These are phyloP conservation scores for Vitis rotundifolia DNA, from an alignment of 164 flowering plant species.

Conservation along the genomic window DNA sequence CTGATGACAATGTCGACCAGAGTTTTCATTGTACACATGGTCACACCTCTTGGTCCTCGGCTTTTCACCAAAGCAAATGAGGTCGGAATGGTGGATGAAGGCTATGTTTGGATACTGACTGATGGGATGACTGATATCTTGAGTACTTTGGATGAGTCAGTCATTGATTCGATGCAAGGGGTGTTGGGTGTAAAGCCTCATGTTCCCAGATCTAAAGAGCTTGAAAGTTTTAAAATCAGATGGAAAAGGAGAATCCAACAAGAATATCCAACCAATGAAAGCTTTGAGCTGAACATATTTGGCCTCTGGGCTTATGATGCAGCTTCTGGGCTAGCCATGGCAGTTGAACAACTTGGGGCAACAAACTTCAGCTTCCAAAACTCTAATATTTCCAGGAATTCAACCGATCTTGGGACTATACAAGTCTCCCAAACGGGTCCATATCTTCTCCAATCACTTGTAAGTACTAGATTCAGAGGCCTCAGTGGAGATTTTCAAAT, in stretches of 20 bases:
- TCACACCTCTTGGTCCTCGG: background rate
- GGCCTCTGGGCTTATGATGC: conserved; percentile 32
- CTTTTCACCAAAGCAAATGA: background rate
- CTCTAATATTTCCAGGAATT: background rate
- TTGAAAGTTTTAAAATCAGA: background rate
- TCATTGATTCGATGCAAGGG: background rate
- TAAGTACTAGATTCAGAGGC: conserved; percentile 9
- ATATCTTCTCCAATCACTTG: conserved; percentile 5
- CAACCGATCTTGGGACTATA: conserved; percentile 10
- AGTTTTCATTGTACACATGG: conserved; percentile 5
- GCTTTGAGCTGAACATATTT: conserved; percentile 2
- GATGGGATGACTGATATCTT: background rate
- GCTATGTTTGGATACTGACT: conserved; percentile 5
- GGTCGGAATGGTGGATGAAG: conserved; percentile 6
- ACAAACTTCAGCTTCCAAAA: background rate
- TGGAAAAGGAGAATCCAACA: background rate
- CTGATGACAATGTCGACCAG: too few relatives aligned
- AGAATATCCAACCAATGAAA: background rate
- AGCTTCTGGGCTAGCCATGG: conserved; percentile 22
- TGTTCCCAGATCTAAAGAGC: background rate
- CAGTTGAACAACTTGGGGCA: conserved; percentile 16
- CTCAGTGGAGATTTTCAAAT: conserved; percentile 13
- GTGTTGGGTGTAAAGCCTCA: background rate
- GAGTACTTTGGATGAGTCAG: background rate
- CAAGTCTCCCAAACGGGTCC: conserved; percentile 19